phyloP scores from a whole-genome alignment of 495 filamentous ascomycete species.

The Aspergillus funiculosus region DNA sequence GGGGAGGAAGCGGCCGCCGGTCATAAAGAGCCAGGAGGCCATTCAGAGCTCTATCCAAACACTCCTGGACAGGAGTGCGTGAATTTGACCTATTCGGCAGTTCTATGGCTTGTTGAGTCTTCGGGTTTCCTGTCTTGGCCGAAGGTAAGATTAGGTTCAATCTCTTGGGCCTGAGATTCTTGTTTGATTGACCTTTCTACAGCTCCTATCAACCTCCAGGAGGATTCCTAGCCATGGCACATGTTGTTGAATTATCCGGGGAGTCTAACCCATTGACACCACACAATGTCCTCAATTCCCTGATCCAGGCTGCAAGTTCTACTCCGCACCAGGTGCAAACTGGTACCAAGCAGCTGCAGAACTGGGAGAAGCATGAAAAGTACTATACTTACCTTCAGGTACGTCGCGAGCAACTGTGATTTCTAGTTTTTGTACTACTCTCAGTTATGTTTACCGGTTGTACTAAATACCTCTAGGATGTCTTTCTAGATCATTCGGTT shows the following conservation, averaged over 20 bases:
- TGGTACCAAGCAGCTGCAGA: slow-evolving; percentile 72
- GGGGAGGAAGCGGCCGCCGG: slow-evolving; percentile 24
- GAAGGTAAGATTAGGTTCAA: slow-evolving; percentile 5
- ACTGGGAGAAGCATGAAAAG: slow-evolving; percentile 72
- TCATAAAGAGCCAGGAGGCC: neutral
- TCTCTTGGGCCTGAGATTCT: neutral
- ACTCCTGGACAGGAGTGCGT: too few relatives aligned
- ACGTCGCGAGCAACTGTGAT: neutral
- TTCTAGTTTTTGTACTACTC: neutral
- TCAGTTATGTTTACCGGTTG: neutral
- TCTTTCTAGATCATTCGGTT: slow-evolving; percentile 70
- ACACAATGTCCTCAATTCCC: slow-evolving; percentile 63
- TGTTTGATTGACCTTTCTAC: neutral
- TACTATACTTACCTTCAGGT: slow-evolving; percentile 81
- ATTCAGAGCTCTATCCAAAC: slow-evolving; percentile 9
- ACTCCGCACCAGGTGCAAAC: slow-evolving; percentile 70
- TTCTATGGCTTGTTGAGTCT: slow-evolving; percentile 4
- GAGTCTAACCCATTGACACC: slow-evolving; percentile 58
- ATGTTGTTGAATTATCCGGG: slow-evolving; percentile 50
- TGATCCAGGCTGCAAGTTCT: slow-evolving; percentile 67
- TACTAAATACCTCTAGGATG: slow-evolving; percentile 44
- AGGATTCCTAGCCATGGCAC: slow-evolving; percentile 30
- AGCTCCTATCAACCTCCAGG: slow-evolving; percentile 4
- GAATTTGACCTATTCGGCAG: neutral
- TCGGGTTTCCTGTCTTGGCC: slow-evolving; percentile 1